phyloP scores from a whole-genome alignment of 2,329 filamentous ascomycete genomes.

The Penicillium brasilianum region DNA sequence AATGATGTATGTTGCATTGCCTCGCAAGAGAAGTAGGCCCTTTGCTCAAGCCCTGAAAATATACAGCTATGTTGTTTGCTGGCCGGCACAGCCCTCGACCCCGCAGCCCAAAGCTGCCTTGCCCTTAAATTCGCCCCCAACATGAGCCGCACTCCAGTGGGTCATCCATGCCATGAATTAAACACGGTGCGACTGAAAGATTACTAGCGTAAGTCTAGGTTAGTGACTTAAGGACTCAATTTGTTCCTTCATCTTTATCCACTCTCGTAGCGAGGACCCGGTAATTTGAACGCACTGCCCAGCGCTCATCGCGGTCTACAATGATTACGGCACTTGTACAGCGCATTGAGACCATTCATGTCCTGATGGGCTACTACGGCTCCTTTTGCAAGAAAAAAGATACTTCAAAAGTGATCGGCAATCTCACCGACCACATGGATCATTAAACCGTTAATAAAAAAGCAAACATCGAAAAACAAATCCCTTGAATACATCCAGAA shows the following conservation, averaged over 20 bases:
- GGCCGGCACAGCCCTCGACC: not conserved
- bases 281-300: not conserved
- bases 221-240: not conserved
- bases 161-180: not conserved
- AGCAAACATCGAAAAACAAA: not conserved
- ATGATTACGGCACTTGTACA: not conserved
- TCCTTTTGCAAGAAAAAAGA: not conserved
- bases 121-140: not conserved
- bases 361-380: not conserved
- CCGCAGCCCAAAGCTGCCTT: not conserved
- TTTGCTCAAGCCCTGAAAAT: not conserved
- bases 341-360: not conserved
- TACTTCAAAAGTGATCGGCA: not conserved
- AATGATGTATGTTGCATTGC: too few relatives aligned
- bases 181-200: not conserved
- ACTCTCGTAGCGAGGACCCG: not conserved
- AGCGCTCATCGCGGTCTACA: not conserved
- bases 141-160: not conserved
- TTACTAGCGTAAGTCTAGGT: not conserved
- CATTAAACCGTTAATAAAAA: conserved; percentile 5
- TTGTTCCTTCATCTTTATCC: not conserved
- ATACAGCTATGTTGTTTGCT: not conserved
- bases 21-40: too few relatives aligned
- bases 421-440: conserved; percentile 6
- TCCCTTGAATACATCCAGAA: conserved; percentile 4